Evolutionary conservation across 768 basidiomycete species (phyloP).

Genomic region (Coprinopsis strossmayeri): DNA sequence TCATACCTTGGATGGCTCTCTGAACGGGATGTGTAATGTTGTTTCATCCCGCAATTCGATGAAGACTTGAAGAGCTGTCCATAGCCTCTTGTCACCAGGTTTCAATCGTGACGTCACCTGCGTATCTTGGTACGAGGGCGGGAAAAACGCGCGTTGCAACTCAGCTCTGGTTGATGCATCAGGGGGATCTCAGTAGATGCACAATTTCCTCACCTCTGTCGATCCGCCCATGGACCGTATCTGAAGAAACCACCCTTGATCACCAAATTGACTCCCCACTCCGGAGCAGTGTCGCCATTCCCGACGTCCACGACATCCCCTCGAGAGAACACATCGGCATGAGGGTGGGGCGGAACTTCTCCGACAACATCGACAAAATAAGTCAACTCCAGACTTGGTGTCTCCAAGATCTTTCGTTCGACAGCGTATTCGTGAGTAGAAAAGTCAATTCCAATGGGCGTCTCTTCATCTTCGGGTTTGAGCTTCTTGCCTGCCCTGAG

Average conservation of each 20-base stretch:
- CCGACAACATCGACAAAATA: conserved; percentile 89
- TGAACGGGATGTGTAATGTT: conserved; percentile 78
- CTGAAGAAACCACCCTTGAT: conserved; percentile 68
- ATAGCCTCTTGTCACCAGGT: conserved; percentile 76
- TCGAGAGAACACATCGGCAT: conserved; percentile 15
- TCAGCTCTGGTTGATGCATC: conserved; percentile 65
- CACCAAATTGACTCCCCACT: conserved; percentile 89
- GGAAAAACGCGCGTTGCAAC: conserved; percentile 80
- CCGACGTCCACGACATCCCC: conserved; percentile 62
- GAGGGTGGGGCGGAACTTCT: conserved; percentile 45
- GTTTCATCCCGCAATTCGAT: conserved; percentile 76
- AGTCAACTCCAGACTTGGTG: conserved; percentile 67
- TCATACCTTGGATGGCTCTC: conserved; percentile 80
- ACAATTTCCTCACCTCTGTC: conserved; percentile 74
- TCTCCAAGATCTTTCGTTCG: conserved; percentile 76
- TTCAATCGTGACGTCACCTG: conserved; percentile 50
- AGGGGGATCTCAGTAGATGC: no score
- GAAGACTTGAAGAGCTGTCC: conserved; percentile 77
- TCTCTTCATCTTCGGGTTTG: conserved; percentile 44
- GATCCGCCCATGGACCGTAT: conserved; percentile 97
- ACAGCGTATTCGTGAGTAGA: conserved; percentile 76
- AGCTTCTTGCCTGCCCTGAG: conserved; percentile 19
- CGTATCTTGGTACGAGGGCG: conserved; percentile 63
- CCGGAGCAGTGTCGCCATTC: conserved; percentile 82
- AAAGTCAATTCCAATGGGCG: conserved; percentile 50